Conservation (phyloP, 1,284 basidiomycete species). For the Boletus semigastroideus region DNA sequence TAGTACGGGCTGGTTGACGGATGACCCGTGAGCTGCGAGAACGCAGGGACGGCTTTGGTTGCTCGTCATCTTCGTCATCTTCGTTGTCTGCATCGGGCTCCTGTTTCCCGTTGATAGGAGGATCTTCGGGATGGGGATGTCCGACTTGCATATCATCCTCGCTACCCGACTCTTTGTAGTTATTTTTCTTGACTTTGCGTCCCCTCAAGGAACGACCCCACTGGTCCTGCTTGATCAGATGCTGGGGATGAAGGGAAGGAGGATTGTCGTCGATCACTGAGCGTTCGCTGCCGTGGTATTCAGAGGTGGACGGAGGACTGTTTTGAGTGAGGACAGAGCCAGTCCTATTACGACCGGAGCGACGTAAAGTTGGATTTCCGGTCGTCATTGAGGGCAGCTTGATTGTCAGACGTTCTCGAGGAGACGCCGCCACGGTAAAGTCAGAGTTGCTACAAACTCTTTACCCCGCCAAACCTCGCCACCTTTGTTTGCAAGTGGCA, state of each 20-base stretch:
- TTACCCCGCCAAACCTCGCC: conserved; percentile 13
- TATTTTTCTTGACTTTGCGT: conserved; percentile 43
- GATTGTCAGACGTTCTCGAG: conserved; percentile 24
- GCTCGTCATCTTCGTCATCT: conserved; percentile 38
- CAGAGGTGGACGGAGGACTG: conserved; percentile 56
- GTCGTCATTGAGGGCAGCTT: conserved; percentile 36
- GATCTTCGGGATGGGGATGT: conserved; percentile 6
- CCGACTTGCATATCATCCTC: conserved; percentile 36
- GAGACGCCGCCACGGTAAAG: conserved; percentile 21
- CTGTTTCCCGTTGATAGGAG: conserved; percentile 30
- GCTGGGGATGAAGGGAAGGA: conserved; percentile 27
- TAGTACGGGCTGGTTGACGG: conserved; percentile 27
- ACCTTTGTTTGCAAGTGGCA: conserved; percentile 36
- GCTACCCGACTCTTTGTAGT: conserved; percentile 53
- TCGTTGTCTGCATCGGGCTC: conserved; percentile 21
- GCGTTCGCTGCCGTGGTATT: conserved; percentile 62
- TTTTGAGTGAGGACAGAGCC: conserved; percentile 29
- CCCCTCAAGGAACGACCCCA: conserved; percentile 43
- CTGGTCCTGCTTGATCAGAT: conserved; percentile 32
- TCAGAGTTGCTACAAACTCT: conserved; percentile 16
- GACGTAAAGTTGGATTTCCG: conserved; percentile 32
- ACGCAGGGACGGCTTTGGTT: conserved; percentile 24
- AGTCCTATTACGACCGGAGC: conserved; percentile 38
- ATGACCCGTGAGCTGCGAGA: conserved; percentile 26
- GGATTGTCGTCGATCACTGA: conserved; percentile 41